Evolutionary conservation across 495 filamentous ascomycete species (phyloP).

Genomic region (Physcia stellaris): DNA sequence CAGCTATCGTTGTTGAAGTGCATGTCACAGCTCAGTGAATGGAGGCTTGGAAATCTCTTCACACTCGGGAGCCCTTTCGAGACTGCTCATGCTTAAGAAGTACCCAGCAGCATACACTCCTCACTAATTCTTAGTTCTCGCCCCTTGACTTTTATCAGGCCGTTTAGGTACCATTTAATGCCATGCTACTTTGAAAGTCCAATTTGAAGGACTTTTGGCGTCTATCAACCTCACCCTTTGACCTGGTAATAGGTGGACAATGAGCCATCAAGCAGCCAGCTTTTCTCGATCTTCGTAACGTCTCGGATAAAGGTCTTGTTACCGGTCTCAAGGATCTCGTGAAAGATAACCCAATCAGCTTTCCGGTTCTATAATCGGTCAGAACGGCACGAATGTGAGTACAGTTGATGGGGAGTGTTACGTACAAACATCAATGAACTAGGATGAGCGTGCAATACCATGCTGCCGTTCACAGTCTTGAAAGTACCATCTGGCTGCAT

Average conservation of each 20-base stretch:
- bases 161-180: too few species aligned
- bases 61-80: too few species aligned
- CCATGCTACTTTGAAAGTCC: too few species aligned
- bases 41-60: not conserved
- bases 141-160: too few species aligned
- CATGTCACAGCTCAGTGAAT: too few species aligned
- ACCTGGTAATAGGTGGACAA: slow-evolving; percentile 63
- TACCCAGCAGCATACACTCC: too few species aligned
- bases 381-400: slow-evolving; percentile 12
- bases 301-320: slow-evolving; percentile 86
- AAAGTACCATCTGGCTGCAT: slow-evolving; percentile 95
- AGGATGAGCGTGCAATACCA: slow-evolving; percentile 74
- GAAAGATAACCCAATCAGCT: slow-evolving; percentile 95
- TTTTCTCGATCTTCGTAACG: slow-evolving; percentile 80
- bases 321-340: slow-evolving; percentile 86
- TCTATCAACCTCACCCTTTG: slow-evolving; percentile 10
- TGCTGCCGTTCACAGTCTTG: slow-evolving; percentile 59
- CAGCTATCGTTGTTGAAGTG: too few species aligned
- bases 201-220: too few species aligned
- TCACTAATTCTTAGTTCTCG: too few species aligned
- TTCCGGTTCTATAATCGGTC: slow-evolving; percentile 56
- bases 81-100: too few species aligned
- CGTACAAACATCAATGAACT: slow-evolving; percentile 84
- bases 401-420: slow-evolving; percentile 9
- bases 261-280: slow-evolving; percentile 82